Conservation (phyloP, 805 yeast species). For the Diddensiella caesifluorescens region DNA sequence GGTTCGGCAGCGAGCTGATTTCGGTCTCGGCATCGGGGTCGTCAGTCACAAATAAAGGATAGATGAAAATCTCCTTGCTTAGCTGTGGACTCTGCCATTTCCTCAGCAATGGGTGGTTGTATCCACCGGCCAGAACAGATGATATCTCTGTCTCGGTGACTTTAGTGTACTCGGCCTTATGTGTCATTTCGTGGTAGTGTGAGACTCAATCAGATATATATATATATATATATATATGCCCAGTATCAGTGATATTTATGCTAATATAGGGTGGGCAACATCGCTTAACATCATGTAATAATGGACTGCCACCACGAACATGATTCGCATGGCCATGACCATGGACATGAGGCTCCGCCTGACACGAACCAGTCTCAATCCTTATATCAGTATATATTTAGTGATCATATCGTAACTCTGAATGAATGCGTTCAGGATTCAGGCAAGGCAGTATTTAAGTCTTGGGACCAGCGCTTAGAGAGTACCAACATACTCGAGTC, state of each 20-base stretch:
- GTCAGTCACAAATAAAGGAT: conserved; percentile 84
- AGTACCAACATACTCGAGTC: conserved; percentile 46
- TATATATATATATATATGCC: too few relatives aligned
- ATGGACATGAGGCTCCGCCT: conserved; percentile 27
- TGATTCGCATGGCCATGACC: conserved; percentile 33
- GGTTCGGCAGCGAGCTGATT: conserved; percentile 80
- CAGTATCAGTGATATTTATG: too few relatives aligned
- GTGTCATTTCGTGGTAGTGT: neutral
- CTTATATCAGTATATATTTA: conserved; percentile 54
- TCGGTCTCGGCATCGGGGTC: conserved; percentile 68
- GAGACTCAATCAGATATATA: too few relatives aligned
- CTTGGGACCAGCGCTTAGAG: conserved; percentile 43
- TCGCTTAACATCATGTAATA: too few relatives aligned
- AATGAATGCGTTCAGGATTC: conserved; percentile 52
- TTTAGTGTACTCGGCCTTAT: neutral
- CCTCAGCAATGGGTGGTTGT: conserved; percentile 81
- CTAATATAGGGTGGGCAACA: too few relatives aligned
- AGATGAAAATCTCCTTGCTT: conserved; percentile 82
- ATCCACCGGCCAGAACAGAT: conserved; percentile 87
- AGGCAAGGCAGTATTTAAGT: conserved; percentile 51
- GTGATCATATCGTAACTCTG: conserved; percentile 54
- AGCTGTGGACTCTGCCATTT: conserved; percentile 91
- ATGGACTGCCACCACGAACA: conserved; percentile 30
- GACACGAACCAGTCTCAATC: conserved; percentile 53
- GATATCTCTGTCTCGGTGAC: conserved; percentile 46